These are phyloP conservation scores for Penicillium sp. DNA, from an alignment of 2,329 filamentous ascomycete genomes.

Conservation along the genomic window DNA sequence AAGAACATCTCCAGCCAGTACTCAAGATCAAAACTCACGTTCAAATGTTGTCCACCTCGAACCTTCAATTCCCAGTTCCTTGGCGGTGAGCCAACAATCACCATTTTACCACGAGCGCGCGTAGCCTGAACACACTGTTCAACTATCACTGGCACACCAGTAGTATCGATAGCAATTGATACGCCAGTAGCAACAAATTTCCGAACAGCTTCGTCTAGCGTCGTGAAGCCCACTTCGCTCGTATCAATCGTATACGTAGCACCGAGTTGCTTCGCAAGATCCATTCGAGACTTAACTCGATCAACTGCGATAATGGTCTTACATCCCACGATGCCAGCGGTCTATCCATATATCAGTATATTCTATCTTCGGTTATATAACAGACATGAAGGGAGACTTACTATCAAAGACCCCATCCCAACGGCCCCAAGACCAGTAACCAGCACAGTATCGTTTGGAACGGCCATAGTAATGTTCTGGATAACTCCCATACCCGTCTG, in stretches of 20 bases:
- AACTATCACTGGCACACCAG: conserved; percentile 16
- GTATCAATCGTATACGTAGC: conserved; percentile 43
- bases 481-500: conserved; percentile 37
- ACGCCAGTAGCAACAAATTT: conserved; percentile 6
- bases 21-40: conserved; percentile 1
- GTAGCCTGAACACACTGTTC: conserved; percentile 17
- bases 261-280: conserved; percentile 38
- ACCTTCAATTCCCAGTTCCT: conserved; percentile 24
- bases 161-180: conserved; percentile 21
- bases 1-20: background rate
- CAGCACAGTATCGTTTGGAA: conserved; percentile 38
- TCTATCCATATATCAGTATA: background rate
- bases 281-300: conserved; percentile 30
- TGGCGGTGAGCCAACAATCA: conserved; percentile 52
- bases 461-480: conserved; percentile 41
- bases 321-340: conserved; percentile 45
- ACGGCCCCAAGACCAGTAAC: conserved; percentile 50
- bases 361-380: background rate
- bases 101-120: conserved; percentile 47
- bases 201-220: conserved; percentile 6
- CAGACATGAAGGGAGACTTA: background rate
- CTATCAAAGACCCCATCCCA: conserved; percentile 50
- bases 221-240: conserved; percentile 3
- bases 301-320: conserved; percentile 43
- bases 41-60: background rate